These are phyloP conservation scores for Chloromonas sp. DNA, from an alignment of 163 green algal genomes.

Conservation along the genomic window DNA sequence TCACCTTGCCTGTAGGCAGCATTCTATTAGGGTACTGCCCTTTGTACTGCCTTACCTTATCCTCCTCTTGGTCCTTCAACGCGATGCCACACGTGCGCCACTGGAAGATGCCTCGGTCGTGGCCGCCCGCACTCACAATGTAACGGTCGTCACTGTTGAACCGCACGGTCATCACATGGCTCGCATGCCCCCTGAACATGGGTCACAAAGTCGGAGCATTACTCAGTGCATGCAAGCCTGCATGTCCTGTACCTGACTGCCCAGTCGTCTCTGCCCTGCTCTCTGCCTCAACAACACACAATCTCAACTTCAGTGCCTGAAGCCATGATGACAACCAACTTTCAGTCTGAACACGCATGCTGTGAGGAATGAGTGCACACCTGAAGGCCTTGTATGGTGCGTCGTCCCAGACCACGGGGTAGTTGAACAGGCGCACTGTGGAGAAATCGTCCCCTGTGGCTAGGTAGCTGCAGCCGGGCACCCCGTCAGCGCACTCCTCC, in stretches of 20 bases:
- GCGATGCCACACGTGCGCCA: constrained; percentile 38
- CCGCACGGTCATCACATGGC: constrained; percentile 38
- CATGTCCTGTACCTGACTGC: too few species aligned
- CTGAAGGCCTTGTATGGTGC: constrained; percentile 43
- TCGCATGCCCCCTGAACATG: constrained; percentile 28
- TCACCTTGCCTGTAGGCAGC: too few species aligned
- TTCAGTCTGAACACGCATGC: too few species aligned
- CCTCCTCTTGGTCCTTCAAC: constrained; percentile 18
- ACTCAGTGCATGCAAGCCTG: too few species aligned
- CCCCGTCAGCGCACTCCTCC: constrained; percentile 32
- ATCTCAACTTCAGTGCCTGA: too few species aligned
- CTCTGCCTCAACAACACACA: too few species aligned
- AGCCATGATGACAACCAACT: too few species aligned
- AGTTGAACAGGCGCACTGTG: constrained; percentile 52
- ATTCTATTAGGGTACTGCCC: too few species aligned
- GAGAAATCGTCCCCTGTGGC: constrained; percentile 50
- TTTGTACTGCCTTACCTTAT: constrained; percentile 8
- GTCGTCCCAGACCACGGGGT: constrained; percentile 49
- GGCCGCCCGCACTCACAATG: constrained; percentile 33
- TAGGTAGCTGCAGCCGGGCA: constrained; percentile 32
- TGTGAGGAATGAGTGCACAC: neutral
- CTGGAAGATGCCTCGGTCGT: constrained; percentile 41
- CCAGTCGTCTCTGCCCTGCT: too few species aligned
- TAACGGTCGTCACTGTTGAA: constrained; percentile 34
- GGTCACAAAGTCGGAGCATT: neutral